Base-by-base conservation (phyloP, 129 eudicot genomes). In the Ambrosia trifida region DNA sequence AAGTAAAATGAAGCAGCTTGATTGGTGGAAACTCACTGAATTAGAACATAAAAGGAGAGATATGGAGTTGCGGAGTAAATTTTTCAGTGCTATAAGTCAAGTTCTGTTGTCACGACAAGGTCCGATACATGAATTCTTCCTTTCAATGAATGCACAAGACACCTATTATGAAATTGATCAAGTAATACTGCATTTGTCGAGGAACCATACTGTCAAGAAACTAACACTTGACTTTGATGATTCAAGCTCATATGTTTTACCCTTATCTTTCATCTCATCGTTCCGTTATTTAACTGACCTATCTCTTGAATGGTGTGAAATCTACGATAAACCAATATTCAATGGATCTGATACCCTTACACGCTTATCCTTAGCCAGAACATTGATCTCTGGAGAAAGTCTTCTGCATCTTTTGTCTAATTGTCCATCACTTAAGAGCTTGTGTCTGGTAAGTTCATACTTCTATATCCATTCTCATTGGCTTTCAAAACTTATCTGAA, bases 281-380 rank as follows among this genome's bases (percentile, higher is more conserved):
- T 24, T 24, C 28, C 38, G 47, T 64, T 50, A 64, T 13, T 64
- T 64, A 40, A 64, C 50, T n/a, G n/a, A 64, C 16, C 16, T 19
- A 8, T 20, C 41, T 64, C 70, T 64, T 49, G 12, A 0, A 6
- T 2, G 10, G 11, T 64, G 69, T 64, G 12, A 14, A 2, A 16
- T 64, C 41, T 11, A 41, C 9, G n/a, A 38, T 41, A 30, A 0
- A 40, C 69, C 52, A 18, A 64, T n/a, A 43, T 40, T 40, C 33
- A 41, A 2, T 41, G 69, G 69, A 18, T 64, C 41, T 64, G 33
- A 51, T 38, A 41, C 11, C 69, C 69, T 64, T 38, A 64, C 69
- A 40, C 41, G 17, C 16, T 64, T 64, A 64, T n/a, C 30, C 16
- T 64, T 64, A 12, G 31, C 1, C 9, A 10, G 11, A 40, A 9